Conservation (phyloP, 1,284 basidiomycete species). For the Cronartium quercuum region DNA sequence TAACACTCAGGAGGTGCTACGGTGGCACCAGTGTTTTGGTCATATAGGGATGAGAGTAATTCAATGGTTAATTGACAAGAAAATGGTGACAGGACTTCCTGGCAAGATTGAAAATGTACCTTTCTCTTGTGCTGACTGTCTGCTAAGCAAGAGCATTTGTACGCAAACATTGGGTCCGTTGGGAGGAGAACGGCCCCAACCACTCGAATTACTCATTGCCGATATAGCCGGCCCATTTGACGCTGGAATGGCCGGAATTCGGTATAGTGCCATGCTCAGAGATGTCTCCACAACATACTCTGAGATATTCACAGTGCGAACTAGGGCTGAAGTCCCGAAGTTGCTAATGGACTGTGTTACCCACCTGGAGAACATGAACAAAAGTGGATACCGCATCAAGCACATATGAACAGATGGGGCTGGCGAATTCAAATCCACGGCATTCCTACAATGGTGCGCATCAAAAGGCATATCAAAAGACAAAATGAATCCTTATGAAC, state of each 20-base stretch:
- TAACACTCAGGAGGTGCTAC: too few species aligned
- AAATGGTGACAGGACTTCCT: not conserved
- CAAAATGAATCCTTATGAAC: not conserved
- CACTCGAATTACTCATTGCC: not conserved
- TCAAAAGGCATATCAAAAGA: not conserved
- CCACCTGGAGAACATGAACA: not conserved
- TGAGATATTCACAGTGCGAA: not conserved
- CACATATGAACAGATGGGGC: not conserved
- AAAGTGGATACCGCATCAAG: not conserved
- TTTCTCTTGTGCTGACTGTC: not conserved
- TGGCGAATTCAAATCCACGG: not conserved
- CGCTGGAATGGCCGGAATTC: not conserved
- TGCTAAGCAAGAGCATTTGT: too few species aligned
- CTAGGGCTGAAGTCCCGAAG: too few species aligned
- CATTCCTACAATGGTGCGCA: not conserved
- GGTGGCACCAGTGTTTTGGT: not conserved
- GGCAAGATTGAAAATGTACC: not conserved
- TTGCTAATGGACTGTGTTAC: not conserved
- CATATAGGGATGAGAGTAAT: not conserved
- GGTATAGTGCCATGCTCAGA: not conserved
- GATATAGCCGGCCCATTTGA: conserved; percentile 9
- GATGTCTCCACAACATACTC: not conserved
- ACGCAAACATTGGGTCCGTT: too few species aligned
- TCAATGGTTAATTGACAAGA: not conserved
- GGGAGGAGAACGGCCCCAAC: too few species aligned